Conservation (phyloP, 2,329 filamentous ascomycete species). For the Cucurbitaria berberidis region DNA sequence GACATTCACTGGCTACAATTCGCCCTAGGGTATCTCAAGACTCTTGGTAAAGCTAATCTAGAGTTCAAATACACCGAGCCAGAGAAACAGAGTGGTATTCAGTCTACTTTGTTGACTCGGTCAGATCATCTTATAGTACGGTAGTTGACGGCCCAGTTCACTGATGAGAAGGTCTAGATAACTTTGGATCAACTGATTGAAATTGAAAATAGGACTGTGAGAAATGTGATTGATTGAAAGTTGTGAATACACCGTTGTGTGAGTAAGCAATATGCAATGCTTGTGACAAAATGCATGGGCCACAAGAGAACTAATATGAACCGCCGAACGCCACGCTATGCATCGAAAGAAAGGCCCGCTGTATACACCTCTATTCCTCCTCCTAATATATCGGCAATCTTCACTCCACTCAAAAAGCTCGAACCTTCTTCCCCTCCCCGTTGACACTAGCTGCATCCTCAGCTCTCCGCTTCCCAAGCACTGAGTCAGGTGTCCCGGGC, state of each 20-base stretch:
- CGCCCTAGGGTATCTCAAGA: background rate
- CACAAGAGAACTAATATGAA: background rate
- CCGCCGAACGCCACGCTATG: conserved; percentile 21
- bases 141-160: background rate
- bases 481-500: conserved; percentile 45
- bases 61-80: background rate
- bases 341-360: background rate
- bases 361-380: background rate
- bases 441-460: conserved; percentile 26
- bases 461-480: conserved; percentile 47
- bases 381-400: background rate
- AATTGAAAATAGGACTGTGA: background rate
- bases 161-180: background rate
- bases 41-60: background rate
- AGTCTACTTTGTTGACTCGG: background rate
- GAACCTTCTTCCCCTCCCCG: conserved; percentile 40
- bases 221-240: background rate
- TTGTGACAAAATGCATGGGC: background rate
- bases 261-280: background rate
- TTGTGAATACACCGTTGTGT: background rate
- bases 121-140: background rate
- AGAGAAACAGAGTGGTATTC: background rate
- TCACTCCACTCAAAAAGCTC: conserved; percentile 19
- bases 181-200: too few species aligned
- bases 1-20: background rate